These are phyloP conservation scores for Periconia macrospinosa DNA, from an alignment of 2,329 filamentous ascomycete species.

Conservation along the genomic window DNA sequence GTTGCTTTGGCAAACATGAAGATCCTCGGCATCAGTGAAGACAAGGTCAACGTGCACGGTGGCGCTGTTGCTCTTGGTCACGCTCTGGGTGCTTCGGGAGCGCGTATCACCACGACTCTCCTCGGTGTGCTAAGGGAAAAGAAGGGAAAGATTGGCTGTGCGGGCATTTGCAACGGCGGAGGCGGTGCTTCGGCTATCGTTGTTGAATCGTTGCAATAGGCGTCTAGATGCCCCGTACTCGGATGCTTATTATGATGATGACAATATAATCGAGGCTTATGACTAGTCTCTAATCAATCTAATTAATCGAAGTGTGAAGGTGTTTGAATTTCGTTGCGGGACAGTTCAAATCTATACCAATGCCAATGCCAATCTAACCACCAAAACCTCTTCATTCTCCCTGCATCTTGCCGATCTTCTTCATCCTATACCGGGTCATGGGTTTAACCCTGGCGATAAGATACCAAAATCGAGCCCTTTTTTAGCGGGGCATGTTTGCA, in stretches of 20 bases:
- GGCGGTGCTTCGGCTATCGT: conserved; percentile 94
- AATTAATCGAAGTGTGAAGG: too few species aligned
- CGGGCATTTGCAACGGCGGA: conserved; percentile 96
- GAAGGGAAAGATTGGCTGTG: conserved; percentile 90
- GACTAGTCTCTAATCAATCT: too few species aligned
- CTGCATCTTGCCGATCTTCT: neutral
- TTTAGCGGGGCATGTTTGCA: neutral
- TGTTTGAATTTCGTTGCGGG: too few species aligned
- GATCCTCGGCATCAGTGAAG: conserved; percentile 74
- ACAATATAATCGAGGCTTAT: too few species aligned
- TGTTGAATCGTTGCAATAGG: conserved; percentile 64
- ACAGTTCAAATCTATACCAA: too few species aligned
- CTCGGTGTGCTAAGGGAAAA: conserved; percentile 86
- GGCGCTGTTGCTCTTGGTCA: conserved; percentile 96
- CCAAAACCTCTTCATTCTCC: too few species aligned
- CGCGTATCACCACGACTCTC: conserved; percentile 88
- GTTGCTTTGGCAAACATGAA: conserved; percentile 97
- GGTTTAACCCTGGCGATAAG: neutral
- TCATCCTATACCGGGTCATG: neutral
- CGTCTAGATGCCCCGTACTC: conserved; percentile 8
- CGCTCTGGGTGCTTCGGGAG: conserved; percentile 89
- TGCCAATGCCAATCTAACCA: too few species aligned
- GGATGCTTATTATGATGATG: neutral
- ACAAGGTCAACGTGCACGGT: conserved; percentile 93
- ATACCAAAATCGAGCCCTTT: neutral